Evolutionary conservation across 1,139 yeast genomes (phyloP).

Genomic region (Kurtzmaniella natalensis): DNA sequence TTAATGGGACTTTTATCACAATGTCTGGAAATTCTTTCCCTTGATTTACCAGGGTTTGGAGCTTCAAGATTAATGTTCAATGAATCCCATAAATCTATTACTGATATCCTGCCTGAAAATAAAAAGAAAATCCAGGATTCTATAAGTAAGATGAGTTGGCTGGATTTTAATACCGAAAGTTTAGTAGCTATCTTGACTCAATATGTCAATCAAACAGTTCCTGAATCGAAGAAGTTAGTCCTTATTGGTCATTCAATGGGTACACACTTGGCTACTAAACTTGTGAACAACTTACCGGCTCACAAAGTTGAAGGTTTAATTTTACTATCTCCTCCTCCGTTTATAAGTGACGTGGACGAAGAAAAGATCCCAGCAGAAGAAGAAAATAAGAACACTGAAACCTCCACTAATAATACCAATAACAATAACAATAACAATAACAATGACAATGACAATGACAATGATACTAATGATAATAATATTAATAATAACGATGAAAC

Average conservation of each 20-base stretch:
- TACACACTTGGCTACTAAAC: constrained; percentile 47
- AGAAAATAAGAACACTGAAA: not conserved
- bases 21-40: constrained; percentile 57
- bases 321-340: constrained; percentile 54
- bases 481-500: no score
- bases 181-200: constrained; percentile 43
- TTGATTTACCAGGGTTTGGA: constrained; percentile 80
- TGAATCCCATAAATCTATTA: constrained; percentile 15
- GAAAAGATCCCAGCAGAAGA: not conserved
- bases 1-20: constrained; percentile 61
- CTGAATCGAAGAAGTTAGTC: constrained; percentile 45
- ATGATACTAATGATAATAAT: no score
- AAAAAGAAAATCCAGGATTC: constrained; percentile 26
- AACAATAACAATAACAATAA: no score
- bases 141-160: constrained; percentile 31
- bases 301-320: constrained; percentile 42
- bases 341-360: constrained; percentile 24
- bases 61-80: constrained; percentile 33
- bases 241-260: constrained; percentile 79
- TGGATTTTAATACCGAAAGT: constrained; percentile 44
- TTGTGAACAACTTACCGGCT: constrained; percentile 40
- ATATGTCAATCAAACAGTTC: constrained; percentile 36
- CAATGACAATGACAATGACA: no score
- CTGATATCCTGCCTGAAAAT: constrained; percentile 22
- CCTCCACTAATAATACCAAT: no score